These are phyloP conservation scores for Komagataella phaffii DNA, from an alignment of 805 yeast genomes.

Conservation along the genomic window DNA sequence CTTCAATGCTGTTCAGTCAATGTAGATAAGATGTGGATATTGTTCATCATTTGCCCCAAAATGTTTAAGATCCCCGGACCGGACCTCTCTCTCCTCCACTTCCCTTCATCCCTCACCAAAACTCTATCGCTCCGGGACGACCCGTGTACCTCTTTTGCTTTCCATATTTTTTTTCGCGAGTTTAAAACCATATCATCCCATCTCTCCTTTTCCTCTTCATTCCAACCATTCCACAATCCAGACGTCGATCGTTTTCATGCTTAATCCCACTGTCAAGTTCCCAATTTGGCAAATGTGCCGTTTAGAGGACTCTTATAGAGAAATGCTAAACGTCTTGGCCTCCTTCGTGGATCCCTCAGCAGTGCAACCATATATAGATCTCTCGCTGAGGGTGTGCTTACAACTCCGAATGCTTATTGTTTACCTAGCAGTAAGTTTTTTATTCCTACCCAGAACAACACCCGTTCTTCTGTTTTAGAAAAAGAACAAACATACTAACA, in stretches of 20 bases:
- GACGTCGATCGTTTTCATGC: background rate
- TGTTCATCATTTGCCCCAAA: background rate
- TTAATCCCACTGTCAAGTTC: background rate
- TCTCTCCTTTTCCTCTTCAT: background rate
- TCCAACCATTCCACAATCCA: background rate
- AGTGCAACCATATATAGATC: background rate
- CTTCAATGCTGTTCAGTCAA: background rate
- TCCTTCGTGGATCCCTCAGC: background rate
- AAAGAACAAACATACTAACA: background rate
- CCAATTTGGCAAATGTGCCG: background rate
- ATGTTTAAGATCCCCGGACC: background rate
- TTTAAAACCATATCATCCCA: background rate
- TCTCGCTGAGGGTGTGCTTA: background rate
- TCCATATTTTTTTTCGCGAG: background rate
- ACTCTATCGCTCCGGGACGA: background rate
- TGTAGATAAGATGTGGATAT: background rate
- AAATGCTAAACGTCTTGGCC: background rate
- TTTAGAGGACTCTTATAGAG: background rate
- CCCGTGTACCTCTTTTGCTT: background rate
- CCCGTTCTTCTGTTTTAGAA: background rate
- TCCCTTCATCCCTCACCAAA: background rate
- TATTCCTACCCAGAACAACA: background rate
- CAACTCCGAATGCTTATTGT: background rate
- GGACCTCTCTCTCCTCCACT: background rate
- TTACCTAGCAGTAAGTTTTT: background rate